Evolutionary conservation across 2,329 filamentous ascomycete species (phyloP).

Genomic region (Fusarium sp.): DNA sequence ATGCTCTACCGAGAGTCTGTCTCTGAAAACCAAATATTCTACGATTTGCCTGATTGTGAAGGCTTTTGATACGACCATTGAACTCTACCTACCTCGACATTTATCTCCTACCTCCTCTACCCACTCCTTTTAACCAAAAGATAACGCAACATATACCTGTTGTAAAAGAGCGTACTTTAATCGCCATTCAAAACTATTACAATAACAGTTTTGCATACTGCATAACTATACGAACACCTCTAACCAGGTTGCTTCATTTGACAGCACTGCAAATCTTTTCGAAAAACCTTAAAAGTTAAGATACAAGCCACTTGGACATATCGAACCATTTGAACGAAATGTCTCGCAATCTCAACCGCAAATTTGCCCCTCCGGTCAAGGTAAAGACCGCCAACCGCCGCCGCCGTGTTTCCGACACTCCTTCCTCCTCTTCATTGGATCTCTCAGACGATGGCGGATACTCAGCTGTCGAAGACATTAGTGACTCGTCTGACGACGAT

Average conservation of each 20-base stretch:
- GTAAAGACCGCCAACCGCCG: conserved; percentile 57
- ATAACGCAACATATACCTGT: conserved; percentile 11
- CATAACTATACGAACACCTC: background rate
- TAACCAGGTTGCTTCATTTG: conserved; percentile 7
- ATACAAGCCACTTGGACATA: background rate
- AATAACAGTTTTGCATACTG: background rate
- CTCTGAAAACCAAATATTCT: conserved; percentile 53
- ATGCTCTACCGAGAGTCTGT: conserved; percentile 56
- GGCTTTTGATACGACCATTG: conserved; percentile 41
- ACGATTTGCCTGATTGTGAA: conserved; percentile 50
- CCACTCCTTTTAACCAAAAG: conserved; percentile 1
- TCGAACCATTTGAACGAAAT: conserved; percentile 52
- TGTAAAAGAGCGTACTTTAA: background rate
- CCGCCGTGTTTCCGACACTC: conserved; percentile 64
- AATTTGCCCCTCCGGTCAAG: conserved; percentile 60
- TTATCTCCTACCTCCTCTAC: background rate
- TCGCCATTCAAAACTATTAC: background rate
- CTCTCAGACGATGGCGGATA: conserved; percentile 80
- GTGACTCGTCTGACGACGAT: conserved; percentile 81
- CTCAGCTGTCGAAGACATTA: conserved; percentile 82
- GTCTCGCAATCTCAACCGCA: conserved; percentile 68
- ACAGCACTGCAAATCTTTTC: background rate
- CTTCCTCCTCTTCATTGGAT: conserved; percentile 68
- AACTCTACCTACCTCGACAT: conserved; percentile 11
- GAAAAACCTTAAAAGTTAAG: background rate